phyloP scores from a whole-genome alignment of 148 eudicot species.

The Arctostaphylos glauca region DNA sequence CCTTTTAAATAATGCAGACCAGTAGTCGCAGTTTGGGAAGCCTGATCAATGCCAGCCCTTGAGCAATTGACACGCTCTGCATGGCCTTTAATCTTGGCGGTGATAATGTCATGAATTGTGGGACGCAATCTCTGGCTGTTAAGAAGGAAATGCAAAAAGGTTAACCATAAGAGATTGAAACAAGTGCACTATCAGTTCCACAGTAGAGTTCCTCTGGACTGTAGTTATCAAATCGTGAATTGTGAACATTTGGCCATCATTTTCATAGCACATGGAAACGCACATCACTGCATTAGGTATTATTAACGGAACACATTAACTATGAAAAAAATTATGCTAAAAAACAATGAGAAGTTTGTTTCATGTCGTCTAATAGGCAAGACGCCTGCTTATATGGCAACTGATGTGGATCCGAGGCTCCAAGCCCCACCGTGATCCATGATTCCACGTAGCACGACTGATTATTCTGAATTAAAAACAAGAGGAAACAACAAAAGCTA shows the following conservation, averaged over 20 bases:
- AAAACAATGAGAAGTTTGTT: not conserved
- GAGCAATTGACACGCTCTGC: constrained; percentile 62
- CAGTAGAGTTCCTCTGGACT: not conserved
- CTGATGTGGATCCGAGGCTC: not conserved
- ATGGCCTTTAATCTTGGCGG: constrained; percentile 69
- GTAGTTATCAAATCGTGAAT: not conserved
- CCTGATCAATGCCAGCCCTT: constrained; percentile 52
- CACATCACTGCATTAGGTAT: not conserved
- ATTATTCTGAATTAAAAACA: not conserved
- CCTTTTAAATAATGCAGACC: constrained; percentile 76
- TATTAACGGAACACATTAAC: not conserved
- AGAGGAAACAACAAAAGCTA: not conserved
- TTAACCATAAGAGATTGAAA: not conserved
- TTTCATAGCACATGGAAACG: not conserved
- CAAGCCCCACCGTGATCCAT: not conserved
- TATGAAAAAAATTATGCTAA: not conserved
- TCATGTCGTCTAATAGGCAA: not conserved
- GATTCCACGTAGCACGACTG: not conserved
- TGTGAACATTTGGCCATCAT: not conserved
- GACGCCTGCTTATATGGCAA: not conserved
- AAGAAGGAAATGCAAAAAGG: constrained; percentile 14
- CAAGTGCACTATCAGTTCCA: not conserved
- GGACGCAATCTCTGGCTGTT: constrained; percentile 96
- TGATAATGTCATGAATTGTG: constrained; percentile 82
- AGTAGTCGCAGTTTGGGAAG: constrained; percentile 45